Conservation (phyloP, 2,329 filamentous ascomycete species). For the Nigrospora sphaerica region DNA sequence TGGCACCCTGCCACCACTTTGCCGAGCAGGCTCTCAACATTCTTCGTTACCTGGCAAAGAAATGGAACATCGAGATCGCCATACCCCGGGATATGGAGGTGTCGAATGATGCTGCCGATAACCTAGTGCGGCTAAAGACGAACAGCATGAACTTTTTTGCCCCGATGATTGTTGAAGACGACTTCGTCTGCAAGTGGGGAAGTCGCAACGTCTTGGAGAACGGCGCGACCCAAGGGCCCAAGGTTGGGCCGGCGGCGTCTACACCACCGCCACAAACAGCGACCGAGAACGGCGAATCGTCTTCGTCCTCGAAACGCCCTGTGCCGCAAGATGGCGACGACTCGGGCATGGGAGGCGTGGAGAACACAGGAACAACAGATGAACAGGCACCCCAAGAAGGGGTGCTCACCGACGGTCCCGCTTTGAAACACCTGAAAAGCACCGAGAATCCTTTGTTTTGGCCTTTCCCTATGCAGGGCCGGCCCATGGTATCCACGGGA, state of each 20-base stretch:
- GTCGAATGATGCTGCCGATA: constrained; percentile 27
- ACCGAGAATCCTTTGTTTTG: constrained; percentile 51
- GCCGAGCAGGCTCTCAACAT: constrained; percentile 55
- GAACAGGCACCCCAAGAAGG: too few species aligned
- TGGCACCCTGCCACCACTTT: constrained; percentile 55
- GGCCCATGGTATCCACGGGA: constrained; percentile 44
- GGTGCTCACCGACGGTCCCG: neutral
- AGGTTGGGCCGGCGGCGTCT: neutral
- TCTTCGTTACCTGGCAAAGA: constrained; percentile 47
- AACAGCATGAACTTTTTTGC: constrained; percentile 51
- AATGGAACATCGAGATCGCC: constrained; percentile 51
- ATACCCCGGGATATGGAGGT: constrained; percentile 24
- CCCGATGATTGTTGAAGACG: constrained; percentile 38
- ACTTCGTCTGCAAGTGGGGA: constrained; percentile 44
- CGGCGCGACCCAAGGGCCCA: too few species aligned
- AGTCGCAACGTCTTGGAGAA: neutral
- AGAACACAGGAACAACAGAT: too few species aligned
- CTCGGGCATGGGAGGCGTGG: too few species aligned
- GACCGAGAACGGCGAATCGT: too few species aligned
- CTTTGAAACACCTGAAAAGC: constrained; percentile 19
- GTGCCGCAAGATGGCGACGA: too few species aligned
- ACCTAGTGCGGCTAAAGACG: constrained; percentile 37
- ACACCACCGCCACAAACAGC: constrained; percentile 4
- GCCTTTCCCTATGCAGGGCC: constrained; percentile 54
- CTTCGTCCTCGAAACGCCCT: too few species aligned